Percentiles rank a stretch among this genome's conserved stretches.
Evolutionary conservation across 768 basidiomycete species (phyloP).

Genomic region (Scleroderma bovista): DNA sequence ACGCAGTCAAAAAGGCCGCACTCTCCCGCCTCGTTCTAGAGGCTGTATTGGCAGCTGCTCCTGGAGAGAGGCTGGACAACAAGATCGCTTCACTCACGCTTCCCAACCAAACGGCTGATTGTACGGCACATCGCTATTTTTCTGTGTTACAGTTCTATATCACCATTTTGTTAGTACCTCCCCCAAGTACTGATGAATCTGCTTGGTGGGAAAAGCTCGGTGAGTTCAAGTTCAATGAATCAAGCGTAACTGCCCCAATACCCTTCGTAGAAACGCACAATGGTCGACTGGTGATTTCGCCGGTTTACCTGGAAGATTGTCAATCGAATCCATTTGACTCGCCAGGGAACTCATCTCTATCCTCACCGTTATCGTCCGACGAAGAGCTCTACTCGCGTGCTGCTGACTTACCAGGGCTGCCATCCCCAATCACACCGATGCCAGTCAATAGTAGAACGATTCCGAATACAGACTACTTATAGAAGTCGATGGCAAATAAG

Average conservation of each 20-base stretch:
- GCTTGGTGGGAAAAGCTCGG: slow-evolving; percentile 81
- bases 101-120: slow-evolving; percentile 31
- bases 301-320: slow-evolving; percentile 40
- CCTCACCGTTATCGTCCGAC: slow-evolving; percentile 77
- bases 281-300: slow-evolving; percentile 20
- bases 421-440: slow-evolving; percentile 53
- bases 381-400: slow-evolving; percentile 80
- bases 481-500: slow-evolving; percentile 4
- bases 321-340: slow-evolving; percentile 72
- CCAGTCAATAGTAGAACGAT: slow-evolving; percentile 9
- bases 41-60: slow-evolving; percentile 52
- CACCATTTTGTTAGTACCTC: slow-evolving; percentile 53
- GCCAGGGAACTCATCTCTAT: slow-evolving; percentile 54
- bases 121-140: slow-evolving; percentile 19
- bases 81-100: slow-evolving; percentile 59
- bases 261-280: slow-evolving; percentile 12
- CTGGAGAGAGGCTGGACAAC: slow-evolving; percentile 66
- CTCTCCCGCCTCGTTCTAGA: slow-evolving; percentile 67
- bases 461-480: slow-evolving; percentile 4
- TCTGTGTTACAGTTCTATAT: slow-evolving; percentile 2
- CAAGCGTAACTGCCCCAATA: background rate
- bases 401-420: slow-evolving; percentile 41
- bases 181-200: slow-evolving; percentile 70
- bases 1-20: slow-evolving; percentile 65
- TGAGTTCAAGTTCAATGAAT: slow-evolving; percentile 22